A percentile compares a stretch with the other conserved stretches of the same genome.
Conservation (phyloP, 2,329 filamentous ascomycete species). For the Fusarium floridanum region DNA sequence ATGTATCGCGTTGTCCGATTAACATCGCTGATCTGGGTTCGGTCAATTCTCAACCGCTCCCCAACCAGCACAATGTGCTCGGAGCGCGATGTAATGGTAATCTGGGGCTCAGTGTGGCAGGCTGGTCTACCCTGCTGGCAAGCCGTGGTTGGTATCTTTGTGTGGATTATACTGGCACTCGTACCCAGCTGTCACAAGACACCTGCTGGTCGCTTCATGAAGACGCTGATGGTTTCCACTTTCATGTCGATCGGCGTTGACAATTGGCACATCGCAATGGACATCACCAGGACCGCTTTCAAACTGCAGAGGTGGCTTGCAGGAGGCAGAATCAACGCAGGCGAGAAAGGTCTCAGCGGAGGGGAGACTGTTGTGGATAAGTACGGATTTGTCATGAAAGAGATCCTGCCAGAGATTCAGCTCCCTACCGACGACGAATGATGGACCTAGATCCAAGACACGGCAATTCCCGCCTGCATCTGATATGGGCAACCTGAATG, state of each 20-base stretch:
- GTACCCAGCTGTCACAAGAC: slow-evolving; percentile 55
- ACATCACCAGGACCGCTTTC: slow-evolving; percentile 53
- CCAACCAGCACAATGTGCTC: slow-evolving; percentile 58
- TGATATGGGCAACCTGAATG: background rate
- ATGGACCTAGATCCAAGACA: background rate
- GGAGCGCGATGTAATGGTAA: slow-evolving; percentile 54
- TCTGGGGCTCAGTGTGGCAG: slow-evolving; percentile 64
- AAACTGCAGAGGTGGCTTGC: slow-evolving; percentile 59
- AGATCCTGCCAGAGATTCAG: slow-evolving; percentile 34
- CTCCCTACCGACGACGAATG: slow-evolving; percentile 28
- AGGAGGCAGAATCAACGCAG: slow-evolving; percentile 32
- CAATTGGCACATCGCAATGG: slow-evolving; percentile 61
- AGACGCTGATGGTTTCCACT: slow-evolving; percentile 58
- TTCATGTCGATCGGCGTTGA: slow-evolving; percentile 62
- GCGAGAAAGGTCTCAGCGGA: slow-evolving; percentile 40
- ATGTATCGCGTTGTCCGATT: slow-evolving; percentile 62
- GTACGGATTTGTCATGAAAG: slow-evolving; percentile 43
- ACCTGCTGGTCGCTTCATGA: slow-evolving; percentile 59
- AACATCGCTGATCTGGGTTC: slow-evolving; percentile 62
- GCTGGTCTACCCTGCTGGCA: slow-evolving; percentile 62
- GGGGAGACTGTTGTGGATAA: slow-evolving; percentile 44
- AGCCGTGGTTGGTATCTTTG: slow-evolving; percentile 61
- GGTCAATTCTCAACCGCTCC: slow-evolving; percentile 57
- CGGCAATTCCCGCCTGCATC: slow-evolving; percentile 2
- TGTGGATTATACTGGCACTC: slow-evolving; percentile 61